Percentiles rank a stretch among this genome's conserved stretches.
These are phyloP conservation scores for Cinnamomum chago DNA, from an alignment of 164 flowering plant genomes.

Conservation along the genomic window DNA sequence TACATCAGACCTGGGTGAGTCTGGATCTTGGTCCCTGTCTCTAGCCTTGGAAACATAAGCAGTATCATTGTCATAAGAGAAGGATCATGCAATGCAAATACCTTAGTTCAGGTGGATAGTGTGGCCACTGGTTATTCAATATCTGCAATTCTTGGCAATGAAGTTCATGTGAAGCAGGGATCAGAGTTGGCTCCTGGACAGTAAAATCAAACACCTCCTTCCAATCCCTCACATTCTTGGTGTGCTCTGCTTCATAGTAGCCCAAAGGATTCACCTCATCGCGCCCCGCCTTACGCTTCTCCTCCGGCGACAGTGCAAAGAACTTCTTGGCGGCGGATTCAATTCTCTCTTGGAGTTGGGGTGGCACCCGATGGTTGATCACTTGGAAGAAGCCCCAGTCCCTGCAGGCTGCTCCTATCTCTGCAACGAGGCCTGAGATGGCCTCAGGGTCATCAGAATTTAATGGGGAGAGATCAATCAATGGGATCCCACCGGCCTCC, in stretches of 20 bases:
- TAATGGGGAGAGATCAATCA: constrained; percentile 40
- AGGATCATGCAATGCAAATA: background rate
- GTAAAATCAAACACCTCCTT: constrained; percentile 63
- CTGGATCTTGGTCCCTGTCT: too few relatives aligned
- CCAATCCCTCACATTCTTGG: constrained; percentile 80
- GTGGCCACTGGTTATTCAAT: constrained; percentile 51
- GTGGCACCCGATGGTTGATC: constrained; percentile 58
- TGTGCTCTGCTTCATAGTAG: constrained; percentile 53
- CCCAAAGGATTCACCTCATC: constrained; percentile 47
- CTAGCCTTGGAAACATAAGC: too few relatives aligned
- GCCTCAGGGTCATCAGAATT: constrained; percentile 4
- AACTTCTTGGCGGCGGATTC: constrained; percentile 35
- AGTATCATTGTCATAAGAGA: too few relatives aligned
- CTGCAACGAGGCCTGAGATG: constrained; percentile 11
- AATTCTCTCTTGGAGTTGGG: constrained; percentile 16
- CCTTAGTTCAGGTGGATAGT: constrained; percentile 39
- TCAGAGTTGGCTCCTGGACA: constrained; percentile 22
- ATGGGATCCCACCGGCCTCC: constrained; percentile 37
- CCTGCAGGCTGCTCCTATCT: constrained; percentile 47
- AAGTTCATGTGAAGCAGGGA: constrained; percentile 37
- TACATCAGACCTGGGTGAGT: too few relatives aligned
- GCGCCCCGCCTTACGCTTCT: constrained; percentile 49
- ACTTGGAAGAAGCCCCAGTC: constrained; percentile 80
- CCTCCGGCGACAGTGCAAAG: constrained; percentile 40
- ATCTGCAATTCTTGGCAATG: constrained; percentile 22